Base-by-base conservation (phyloP, 2,329 filamentous ascomycete species). In the Zalaria sp. region DNA sequence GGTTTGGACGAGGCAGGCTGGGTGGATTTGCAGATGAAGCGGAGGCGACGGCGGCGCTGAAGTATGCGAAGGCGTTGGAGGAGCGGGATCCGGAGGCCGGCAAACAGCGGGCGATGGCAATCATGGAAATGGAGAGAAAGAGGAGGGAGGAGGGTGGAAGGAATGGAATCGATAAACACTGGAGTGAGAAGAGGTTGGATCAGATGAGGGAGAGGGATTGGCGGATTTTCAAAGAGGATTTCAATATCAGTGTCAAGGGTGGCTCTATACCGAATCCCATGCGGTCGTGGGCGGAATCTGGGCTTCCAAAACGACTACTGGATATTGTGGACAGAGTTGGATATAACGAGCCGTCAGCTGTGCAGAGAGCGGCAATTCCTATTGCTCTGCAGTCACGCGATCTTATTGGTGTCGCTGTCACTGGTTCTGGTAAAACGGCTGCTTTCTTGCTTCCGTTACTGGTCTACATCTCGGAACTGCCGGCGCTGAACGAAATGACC, bases 171-270 rank as follows among this genome's bases (percentile, higher is more conserved):
- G 88, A 93, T 53, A 88, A 88, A 61, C 87, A 94, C 62, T 98
- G 91, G 91, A 87, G 83, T 42, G 85, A 95, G 58, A 98, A 98
- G 76, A 75, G 73, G 47, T 68, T 96, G 47, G 78, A 83, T 9
- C 84, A 94, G 54, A 98, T 98, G 91, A 83, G 86, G 47, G 88
- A 96, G 64, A 75, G 91, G 59, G 91, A 98, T 63, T 98, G 91
- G 91, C 84, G 91, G 57, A 96, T 98, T 53, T 95, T 98, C 77
- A 98, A 96, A 65, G 91, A 96, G 61, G 88, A 98, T 62, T 96
- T 94, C 66, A 93, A 91, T 53, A 98, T 98, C 58, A 73, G 81
- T 34, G 95, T 87, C 5, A 96, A 94, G 61, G 91, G 91, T 44
- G 89, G 89, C 35, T 73, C 74, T 26, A 86, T 96, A 43, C 91